Evolutionary conservation across 2,329 filamentous ascomycete genomes (phyloP), one percentile per base, ranked within the genome.

Genomic region (Dryadomyces sulphureus): DNA sequence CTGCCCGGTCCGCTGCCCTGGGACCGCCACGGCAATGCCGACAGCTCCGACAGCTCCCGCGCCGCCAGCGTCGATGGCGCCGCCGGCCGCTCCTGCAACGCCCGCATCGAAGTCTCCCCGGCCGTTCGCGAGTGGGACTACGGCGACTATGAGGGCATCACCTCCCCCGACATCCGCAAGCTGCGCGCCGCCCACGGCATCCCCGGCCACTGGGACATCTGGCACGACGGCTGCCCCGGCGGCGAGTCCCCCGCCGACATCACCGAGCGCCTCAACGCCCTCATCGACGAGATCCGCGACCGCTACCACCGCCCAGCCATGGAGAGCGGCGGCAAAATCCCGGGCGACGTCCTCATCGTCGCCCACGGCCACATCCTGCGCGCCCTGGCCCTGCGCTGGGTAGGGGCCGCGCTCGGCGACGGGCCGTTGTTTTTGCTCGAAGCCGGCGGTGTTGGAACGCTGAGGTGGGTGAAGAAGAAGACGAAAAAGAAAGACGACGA

Each of bases 321-420:
- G 36, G 1, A 30, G 38, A 9, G 53, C 73, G 72, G 8, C 70
- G 73, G 54, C 60, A 63, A 41, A 24, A 58, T 48, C 58, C 57
- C 52, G 17, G 66, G 75, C 16, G 84, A 90, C 60, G 77, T 90
- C 17, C 62, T 90, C 21, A 70, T 94, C 42, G 86, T 95, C 6
- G 89, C 86, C 20, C 89, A 95, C 59, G 89, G 89, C 0, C 89
- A 94, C 64, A 90, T 94, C 47, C 66, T 95, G 45, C 72, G 89
- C 16, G 85, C 86, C 0, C 87, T 95, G 60, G 88, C 89, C 7
- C 85, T 90, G 69, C 73, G 88, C 27, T 95, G 89, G 89, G 73
- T 80, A 0, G 77, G 78, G 0, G 83, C 83, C 65, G 69, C 75
- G 12, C 67, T 95, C 48, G 73, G 77, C 46, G 80, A 87, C 43